phyloP scores from a whole-genome alignment of 441 rosid species.

The Pelargonium myrrhifolium region DNA sequence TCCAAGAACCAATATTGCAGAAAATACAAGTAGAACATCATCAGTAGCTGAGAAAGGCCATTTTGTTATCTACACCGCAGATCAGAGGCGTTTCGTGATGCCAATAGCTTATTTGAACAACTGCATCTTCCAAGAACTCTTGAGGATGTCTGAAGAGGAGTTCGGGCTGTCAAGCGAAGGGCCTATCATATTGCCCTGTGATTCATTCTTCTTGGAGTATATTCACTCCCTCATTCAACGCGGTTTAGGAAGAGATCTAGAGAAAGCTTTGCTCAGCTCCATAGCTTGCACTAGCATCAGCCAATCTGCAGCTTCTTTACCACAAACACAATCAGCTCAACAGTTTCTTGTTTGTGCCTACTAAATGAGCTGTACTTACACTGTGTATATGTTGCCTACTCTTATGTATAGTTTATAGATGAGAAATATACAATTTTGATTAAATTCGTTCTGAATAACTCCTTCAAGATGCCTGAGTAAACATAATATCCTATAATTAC shows the following conservation, averaged over 20 bases:
- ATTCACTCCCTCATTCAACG: neutral
- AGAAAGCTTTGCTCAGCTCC: constrained; percentile 7
- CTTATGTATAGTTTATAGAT: no score
- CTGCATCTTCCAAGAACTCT: neutral
- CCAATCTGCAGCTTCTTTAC: no score
- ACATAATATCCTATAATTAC: no score
- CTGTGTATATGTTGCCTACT: no score
- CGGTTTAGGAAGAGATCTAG: neutral
- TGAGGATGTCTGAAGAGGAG: constrained; percentile 14
- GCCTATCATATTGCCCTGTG: constrained; percentile 11
- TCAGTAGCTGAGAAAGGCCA: neutral
- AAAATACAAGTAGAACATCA: constrained; percentile 3
- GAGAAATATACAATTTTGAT: no score
- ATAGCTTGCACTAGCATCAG: neutral
- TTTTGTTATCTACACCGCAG: constrained; percentile 12
- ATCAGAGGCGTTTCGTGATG: constrained; percentile 5
- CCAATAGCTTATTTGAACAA: constrained; percentile 8
- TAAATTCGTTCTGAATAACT: no score
- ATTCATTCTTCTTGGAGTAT: constrained; percentile 7
- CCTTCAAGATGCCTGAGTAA: no score
- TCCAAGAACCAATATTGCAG: neutral
- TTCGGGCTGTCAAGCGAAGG: constrained; percentile 12
- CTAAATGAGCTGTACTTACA: no score
- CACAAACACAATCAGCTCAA: no score
- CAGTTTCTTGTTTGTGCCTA: no score